These are phyloP conservation scores for Lachancea cidri DNA, from an alignment of 805 yeast genomes.

Conservation along the genomic window DNA sequence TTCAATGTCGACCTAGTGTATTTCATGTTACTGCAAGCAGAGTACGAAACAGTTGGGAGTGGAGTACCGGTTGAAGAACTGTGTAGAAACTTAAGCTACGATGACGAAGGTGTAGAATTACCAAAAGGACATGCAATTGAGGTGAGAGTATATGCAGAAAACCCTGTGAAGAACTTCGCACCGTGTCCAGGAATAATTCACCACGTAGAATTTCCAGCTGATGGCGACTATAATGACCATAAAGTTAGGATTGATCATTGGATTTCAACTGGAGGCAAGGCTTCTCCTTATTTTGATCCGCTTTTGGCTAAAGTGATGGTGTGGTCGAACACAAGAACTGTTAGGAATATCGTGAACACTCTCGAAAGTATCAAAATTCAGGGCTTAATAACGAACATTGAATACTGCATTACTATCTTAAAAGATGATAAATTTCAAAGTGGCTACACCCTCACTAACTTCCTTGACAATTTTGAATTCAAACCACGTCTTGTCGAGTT, in stretches of 20 bases:
- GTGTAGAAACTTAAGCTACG: slow-evolving; percentile 53
- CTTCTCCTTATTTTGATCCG: slow-evolving; percentile 94
- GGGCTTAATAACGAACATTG: slow-evolving; percentile 87
- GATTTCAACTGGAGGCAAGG: slow-evolving; percentile 81
- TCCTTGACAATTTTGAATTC: slow-evolving; percentile 76
- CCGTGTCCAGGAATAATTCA: slow-evolving; percentile 96
- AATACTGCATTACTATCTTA: slow-evolving; percentile 81
- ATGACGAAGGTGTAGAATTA: slow-evolving; percentile 45
- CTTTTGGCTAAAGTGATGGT: slow-evolving; percentile 95
- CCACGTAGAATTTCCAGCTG: slow-evolving; percentile 71
- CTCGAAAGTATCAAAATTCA: slow-evolving; percentile 78
- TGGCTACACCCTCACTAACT: slow-evolving; percentile 82
- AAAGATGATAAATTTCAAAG: slow-evolving; percentile 76
- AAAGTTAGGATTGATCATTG: slow-evolving; percentile 95
- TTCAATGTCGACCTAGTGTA: slow-evolving; percentile 94
- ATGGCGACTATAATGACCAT: slow-evolving; percentile 8
- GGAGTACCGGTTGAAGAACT: neutral
- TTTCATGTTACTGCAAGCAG: slow-evolving; percentile 93
- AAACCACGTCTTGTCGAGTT: slow-evolving; percentile 82
- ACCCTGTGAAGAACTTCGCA: slow-evolving; percentile 89
- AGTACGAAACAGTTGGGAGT: slow-evolving; percentile 52
- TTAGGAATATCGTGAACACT: slow-evolving; percentile 70
- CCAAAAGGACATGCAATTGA: slow-evolving; percentile 87
- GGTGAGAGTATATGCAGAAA: slow-evolving; percentile 94
- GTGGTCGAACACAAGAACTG: slow-evolving; percentile 81